Evolutionary conservation across 2,329 filamentous ascomycete genomes (phyloP).

Genomic region (Bretziella fagacearum): DNA sequence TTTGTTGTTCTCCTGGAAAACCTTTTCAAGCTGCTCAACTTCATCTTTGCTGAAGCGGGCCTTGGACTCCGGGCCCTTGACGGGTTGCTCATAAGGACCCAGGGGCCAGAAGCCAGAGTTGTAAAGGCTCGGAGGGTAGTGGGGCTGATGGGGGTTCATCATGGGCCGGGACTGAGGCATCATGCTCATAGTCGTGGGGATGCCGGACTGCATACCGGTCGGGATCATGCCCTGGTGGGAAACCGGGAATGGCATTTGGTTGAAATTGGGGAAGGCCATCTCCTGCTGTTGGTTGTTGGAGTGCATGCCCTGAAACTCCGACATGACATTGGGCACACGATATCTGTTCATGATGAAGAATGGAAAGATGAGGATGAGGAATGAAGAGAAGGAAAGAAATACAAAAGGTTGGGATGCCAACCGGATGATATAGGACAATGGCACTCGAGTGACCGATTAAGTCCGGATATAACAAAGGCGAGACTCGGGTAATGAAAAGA

Average conservation of each 20-base stretch:
- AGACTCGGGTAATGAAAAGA: too few species aligned
- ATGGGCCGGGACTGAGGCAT: background rate
- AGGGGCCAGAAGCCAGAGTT: background rate
- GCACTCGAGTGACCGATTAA: too few species aligned
- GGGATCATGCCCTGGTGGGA: background rate
- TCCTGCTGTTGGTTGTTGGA: background rate
- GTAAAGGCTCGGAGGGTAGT: background rate
- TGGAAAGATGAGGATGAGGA: background rate
- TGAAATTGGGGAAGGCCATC: background rate
- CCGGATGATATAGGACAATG: constrained; percentile 7
- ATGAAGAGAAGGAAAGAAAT: background rate
- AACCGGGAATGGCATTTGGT: constrained; percentile 1
- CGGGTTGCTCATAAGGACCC: background rate
- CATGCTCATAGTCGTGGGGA: constrained; percentile 2
- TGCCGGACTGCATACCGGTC: background rate
- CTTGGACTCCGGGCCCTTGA: constrained; percentile 29
- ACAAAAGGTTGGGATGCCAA: constrained; percentile 5
- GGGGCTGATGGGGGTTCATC: background rate
- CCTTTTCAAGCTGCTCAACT: constrained; percentile 40
- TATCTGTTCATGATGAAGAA: constrained; percentile 4
- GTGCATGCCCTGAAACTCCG: background rate
- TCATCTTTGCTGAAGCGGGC: constrained; percentile 40
- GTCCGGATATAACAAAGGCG: too few species aligned
- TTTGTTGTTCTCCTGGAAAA: constrained; percentile 48
- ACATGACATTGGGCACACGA: background rate